Evolutionary conservation across 768 basidiomycete species (phyloP).

Genomic region (Harrya chromipes): DNA sequence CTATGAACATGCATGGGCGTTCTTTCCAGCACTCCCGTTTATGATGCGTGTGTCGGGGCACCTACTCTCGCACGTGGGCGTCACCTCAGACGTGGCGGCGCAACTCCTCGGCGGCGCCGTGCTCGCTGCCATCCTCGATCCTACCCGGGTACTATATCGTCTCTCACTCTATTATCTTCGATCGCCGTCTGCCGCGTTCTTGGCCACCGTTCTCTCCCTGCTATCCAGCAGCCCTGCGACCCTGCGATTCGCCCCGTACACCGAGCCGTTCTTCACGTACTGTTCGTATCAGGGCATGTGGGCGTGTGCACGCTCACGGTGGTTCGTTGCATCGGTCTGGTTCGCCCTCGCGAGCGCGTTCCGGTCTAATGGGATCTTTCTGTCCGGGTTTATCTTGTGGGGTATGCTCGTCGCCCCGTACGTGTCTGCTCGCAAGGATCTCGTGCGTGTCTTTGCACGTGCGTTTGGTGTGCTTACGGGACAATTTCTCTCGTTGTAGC

Average conservation of each 20-base stretch:
- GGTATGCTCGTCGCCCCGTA: constrained; percentile 57
- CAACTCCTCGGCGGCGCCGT: constrained; percentile 38
- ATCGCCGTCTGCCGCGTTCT: constrained; percentile 55
- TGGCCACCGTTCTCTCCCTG: constrained; percentile 66
- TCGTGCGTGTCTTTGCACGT: constrained; percentile 15
- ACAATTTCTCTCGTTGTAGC: constrained; percentile 24
- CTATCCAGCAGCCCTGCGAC: constrained; percentile 80
- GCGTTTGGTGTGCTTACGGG: not conserved
- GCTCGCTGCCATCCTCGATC: constrained; percentile 38
- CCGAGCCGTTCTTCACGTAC: constrained; percentile 83
- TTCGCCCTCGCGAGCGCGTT: constrained; percentile 67
- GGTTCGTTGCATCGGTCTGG: constrained; percentile 52
- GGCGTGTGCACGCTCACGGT: constrained; percentile 36
- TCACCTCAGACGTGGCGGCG: constrained; percentile 13
- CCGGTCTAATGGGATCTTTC: constrained; percentile 74
- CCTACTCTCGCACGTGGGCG: constrained; percentile 15
- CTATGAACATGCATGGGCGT: constrained; percentile 87
- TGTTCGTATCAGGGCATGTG: constrained; percentile 60
- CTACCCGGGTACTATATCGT: constrained; percentile 48
- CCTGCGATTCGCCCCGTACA: constrained; percentile 68
- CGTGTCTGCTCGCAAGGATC: constrained; percentile 34
- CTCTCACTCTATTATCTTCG: constrained; percentile 58
- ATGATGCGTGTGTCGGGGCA: constrained; percentile 44
- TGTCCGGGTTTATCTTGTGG: constrained; percentile 81
- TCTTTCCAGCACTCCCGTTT: constrained; percentile 66